A percentile compares a stretch with the other conserved stretches of the same genome.
Evolutionary conservation across 495 filamentous ascomycete genomes (phyloP).

Genomic region (Cercophora newfieldiana): DNA sequence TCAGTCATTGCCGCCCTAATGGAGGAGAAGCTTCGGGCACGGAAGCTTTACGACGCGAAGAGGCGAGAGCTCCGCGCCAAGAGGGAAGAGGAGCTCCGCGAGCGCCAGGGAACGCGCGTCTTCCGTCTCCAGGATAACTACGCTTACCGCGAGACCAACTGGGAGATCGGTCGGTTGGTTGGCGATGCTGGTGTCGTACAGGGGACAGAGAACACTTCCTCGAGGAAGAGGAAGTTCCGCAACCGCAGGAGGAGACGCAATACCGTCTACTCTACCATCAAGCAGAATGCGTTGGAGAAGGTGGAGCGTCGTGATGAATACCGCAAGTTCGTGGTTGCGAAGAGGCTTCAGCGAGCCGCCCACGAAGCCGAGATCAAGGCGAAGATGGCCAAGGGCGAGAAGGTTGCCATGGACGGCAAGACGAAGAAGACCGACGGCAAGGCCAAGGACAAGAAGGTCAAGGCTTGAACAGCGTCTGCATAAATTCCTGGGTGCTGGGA

Average conservation of each 20-base stretch:
- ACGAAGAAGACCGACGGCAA: neutral
- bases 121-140: conserved; percentile 65
- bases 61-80: conserved; percentile 25
- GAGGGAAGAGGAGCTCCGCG: conserved; percentile 23
- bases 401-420: conserved; percentile 13
- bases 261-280: conserved; percentile 21
- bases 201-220: conserved; percentile 31
- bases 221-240: conserved; percentile 33
- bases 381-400: neutral
- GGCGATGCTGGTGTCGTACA: conserved; percentile 30
- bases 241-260: conserved; percentile 28
- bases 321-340: conserved; percentile 22
- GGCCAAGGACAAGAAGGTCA: conserved; percentile 12
- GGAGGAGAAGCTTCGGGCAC: conserved; percentile 40
- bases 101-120: conserved; percentile 37
- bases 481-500: neutral
- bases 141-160: conserved; percentile 82
- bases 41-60: conserved; percentile 36
- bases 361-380: conserved; percentile 13
- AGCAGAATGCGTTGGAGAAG: conserved; percentile 30
- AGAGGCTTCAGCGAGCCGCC: conserved; percentile 18
- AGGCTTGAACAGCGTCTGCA: conserved; percentile 1
- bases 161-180: conserved; percentile 68
- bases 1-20: conserved; percentile 32
- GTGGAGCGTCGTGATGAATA: conserved; percentile 24